Evolutionary conservation across 2,329 filamentous ascomycete species (phyloP), one percentile per base, ranked within the genome.

Genomic region (Pseudogymnoascus sp.): DNA sequence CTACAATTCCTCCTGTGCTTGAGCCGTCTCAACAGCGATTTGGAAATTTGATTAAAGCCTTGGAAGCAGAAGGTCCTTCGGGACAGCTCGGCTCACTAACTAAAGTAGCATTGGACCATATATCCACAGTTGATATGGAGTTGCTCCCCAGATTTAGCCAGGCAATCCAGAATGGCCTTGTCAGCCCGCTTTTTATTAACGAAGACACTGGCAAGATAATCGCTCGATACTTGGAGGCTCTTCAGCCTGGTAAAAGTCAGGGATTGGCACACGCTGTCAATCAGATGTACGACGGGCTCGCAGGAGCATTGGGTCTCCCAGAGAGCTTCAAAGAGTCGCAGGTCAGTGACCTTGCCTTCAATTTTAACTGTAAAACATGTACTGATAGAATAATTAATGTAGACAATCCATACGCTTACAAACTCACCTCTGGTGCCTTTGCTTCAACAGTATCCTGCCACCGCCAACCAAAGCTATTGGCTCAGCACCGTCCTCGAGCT

Each of bases 341-440:
- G 75, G 79, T 81, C 67, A 74, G 78, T 75, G 63, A 68, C 69
- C 63, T 66, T 70, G 69, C 67, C 45, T 36, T 64, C 65, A 68
- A 60, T 67, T 65, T 63, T 59, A 64, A 68, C 67, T 30, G 65
- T 63, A 63, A 66, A 22, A 64, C 73, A 58, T 75, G 67, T 71
- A 72, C 71, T 70, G 68, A 72, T 70, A 72, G 66, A 59, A 64
- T 63, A 62, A 68, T 69, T 69, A 66, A 70, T 71, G 59, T 75
- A 84, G 76, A 80, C 84, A 2, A 71, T 87, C 7, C 83, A 88
- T 66, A 80, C 84, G 11, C 72, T 87, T 16, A 80, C 84, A 64
- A 88, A 88, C 67, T 77, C 79, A 2, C 76, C 78, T 2, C 71
- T 85, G n/a, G 72, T 82, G 2, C 74, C 76, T 5, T 68, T 84